These are phyloP conservation scores for Coriaria nepalensis DNA, from an alignment of 306 rosid genomes.

Conservation along the genomic window DNA sequence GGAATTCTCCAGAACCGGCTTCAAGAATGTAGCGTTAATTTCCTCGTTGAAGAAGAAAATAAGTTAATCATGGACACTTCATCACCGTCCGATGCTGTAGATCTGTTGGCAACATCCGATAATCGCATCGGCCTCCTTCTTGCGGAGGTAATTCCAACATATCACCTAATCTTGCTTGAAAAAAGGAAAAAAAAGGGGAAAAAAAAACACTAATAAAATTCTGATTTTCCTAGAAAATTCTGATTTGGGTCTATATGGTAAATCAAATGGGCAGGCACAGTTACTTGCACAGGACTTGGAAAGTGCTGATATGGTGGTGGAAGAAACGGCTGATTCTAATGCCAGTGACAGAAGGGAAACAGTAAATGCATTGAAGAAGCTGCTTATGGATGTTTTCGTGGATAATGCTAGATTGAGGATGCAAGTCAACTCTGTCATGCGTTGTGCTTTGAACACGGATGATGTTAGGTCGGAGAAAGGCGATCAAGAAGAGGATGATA, in stretches of 20 bases:
- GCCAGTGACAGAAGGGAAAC: constrained; percentile 20
- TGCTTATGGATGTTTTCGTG: constrained; percentile 54
- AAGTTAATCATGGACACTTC: constrained; percentile 54
- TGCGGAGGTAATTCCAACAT: constrained; percentile 54
- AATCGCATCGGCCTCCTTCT: constrained; percentile 81
- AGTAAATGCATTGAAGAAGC: constrained; percentile 46
- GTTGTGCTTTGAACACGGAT: constrained; percentile 43
- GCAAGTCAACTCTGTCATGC: constrained; percentile 67
- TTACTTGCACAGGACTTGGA: constrained; percentile 72
- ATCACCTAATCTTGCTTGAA: neutral
- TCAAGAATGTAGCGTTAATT: constrained; percentile 74
- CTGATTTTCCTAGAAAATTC: too few relatives aligned
- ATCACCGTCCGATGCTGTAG: constrained; percentile 65
- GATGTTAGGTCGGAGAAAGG: constrained; percentile 27
- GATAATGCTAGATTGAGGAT: constrained; percentile 77
- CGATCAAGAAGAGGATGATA: constrained; percentile 33
- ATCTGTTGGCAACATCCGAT: constrained; percentile 69
- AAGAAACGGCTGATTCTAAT: constrained; percentile 23
- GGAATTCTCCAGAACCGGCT: constrained; percentile 68
- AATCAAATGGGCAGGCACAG: constrained; percentile 56
- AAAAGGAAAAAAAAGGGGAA: too few relatives aligned
- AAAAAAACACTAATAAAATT: too few relatives aligned
- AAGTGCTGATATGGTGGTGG: constrained; percentile 25
- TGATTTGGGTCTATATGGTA: constrained; percentile 7
- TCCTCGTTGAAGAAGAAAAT: constrained; percentile 83